Percentiles rank a stretch among this genome's conserved stretches.
Conservation (phyloP, 2,329 filamentous ascomycete species). For the Trichophaea hybrida region DNA sequence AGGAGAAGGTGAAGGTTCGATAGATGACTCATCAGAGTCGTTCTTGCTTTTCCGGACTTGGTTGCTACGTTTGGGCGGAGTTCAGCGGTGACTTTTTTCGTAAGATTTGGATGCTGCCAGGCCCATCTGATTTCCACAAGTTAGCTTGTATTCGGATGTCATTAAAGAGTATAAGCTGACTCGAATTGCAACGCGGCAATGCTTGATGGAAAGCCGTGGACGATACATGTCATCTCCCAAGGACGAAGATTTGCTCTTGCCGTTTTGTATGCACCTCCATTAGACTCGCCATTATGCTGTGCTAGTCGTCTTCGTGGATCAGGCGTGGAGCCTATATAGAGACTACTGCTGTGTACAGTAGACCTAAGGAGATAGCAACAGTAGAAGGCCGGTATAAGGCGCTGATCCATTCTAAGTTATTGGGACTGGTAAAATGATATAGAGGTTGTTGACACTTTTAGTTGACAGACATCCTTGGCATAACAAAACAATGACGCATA, state of each 20-base stretch:
- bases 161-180: conserved; percentile 38
- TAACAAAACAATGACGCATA: no score
- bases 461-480: no score
- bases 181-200: conserved; percentile 88
- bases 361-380: conserved; percentile 87
- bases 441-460: no score
- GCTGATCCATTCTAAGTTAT: conserved; percentile 20
- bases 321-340: conserved; percentile 88
- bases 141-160: no score
- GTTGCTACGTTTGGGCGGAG: conserved; percentile 42
- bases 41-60: conserved; percentile 36
- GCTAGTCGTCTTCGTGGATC: conserved; percentile 64
- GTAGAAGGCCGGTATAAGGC: conserved; percentile 71
- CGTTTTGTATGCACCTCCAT: conserved; percentile 70
- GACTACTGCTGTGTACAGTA: conserved; percentile 48
- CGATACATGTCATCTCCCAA: conserved; percentile 80
- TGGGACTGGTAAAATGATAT: no score
- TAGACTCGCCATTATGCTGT: conserved; percentile 78
- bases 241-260: conserved; percentile 53
- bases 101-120: conserved; percentile 70
- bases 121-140: conserved; percentile 58
- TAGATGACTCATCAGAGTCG: conserved; percentile 52
- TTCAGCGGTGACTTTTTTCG: conserved; percentile 57
- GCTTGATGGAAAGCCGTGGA: conserved; percentile 77
- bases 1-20: conserved; percentile 71